These are phyloP conservation scores for Lepidium africanum DNA, from an alignment of 345 rosid species.

Conservation along the genomic window DNA sequence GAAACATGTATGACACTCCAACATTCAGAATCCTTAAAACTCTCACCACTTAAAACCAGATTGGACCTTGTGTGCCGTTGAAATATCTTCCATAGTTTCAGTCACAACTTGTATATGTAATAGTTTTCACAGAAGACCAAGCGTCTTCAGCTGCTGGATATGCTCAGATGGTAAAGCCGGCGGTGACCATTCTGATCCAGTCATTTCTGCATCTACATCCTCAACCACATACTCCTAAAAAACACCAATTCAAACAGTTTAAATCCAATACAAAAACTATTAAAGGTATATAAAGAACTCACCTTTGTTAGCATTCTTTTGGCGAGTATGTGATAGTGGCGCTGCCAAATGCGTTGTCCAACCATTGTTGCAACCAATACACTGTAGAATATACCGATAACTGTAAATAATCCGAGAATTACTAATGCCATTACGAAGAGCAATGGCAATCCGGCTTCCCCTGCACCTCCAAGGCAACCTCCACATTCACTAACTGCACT, in stretches of 20 bases:
- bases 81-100: conserved; percentile 1
- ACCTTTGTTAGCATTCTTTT: conserved; percentile 98
- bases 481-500: conserved; percentile 92
- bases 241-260: neutral
- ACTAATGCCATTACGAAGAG: conserved; percentile 75
- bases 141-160: conserved; percentile 82
- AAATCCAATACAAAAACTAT: neutral
- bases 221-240: conserved; percentile 94
- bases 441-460: conserved; percentile 93
- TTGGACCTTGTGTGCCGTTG: neutral
- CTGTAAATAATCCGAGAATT: conserved; percentile 84
- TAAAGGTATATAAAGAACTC: conserved; percentile 17
- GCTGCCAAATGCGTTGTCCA: conserved; percentile 98
- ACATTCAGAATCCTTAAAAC: conserved; percentile 5
- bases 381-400: conserved; percentile 92
- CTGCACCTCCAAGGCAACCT: conserved; percentile 98
- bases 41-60: conserved; percentile 3
- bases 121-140: conserved; percentile 62
- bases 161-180: conserved; percentile 85
- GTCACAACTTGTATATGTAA: neutral
- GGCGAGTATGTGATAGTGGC: conserved; percentile 97
- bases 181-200: conserved; percentile 83
- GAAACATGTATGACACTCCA: neutral
- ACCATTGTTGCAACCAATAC: conserved; percentile 99
- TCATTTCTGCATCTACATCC: conserved; percentile 91